A percentile compares a stretch with the other conserved stretches of the same genome.
Evolutionary conservation across 2,329 filamentous ascomycete species (phyloP).

Genomic region (Cercospora zeina): DNA sequence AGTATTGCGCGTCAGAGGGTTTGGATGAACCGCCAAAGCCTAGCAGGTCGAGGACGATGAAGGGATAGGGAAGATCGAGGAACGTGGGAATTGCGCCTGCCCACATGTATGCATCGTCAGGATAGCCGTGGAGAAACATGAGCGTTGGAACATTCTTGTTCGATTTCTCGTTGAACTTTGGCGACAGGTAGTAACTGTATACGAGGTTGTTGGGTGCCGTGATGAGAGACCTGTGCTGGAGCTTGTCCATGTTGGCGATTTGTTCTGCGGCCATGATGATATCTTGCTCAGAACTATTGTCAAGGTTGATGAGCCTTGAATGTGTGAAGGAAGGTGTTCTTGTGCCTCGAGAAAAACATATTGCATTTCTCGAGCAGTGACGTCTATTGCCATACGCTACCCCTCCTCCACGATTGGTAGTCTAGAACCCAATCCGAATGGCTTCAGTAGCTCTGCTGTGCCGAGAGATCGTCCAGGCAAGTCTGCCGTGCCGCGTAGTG

Average conservation of each 20-base stretch:
- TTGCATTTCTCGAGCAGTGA: slow-evolving; percentile 6
- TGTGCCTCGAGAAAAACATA: background rate
- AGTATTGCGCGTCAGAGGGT: slow-evolving; percentile 43
- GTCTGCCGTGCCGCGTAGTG: slow-evolving; percentile 7
- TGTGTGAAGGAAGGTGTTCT: background rate
- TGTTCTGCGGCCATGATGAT: slow-evolving; percentile 16
- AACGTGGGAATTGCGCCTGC: slow-evolving; percentile 36
- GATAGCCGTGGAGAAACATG: slow-evolving; percentile 53
- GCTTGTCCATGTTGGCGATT: slow-evolving; percentile 32
- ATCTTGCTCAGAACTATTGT: background rate
- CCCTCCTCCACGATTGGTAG: slow-evolving; percentile 12
- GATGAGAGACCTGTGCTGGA: slow-evolving; percentile 31
- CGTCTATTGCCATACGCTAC: slow-evolving; percentile 18
- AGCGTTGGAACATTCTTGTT: slow-evolving; percentile 39
- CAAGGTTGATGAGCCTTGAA: background rate
- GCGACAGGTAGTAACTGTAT: slow-evolving; percentile 37
- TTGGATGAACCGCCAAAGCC: slow-evolving; percentile 47
- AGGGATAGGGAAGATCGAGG: slow-evolving; percentile 32
- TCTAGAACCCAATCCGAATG: slow-evolving; percentile 11
- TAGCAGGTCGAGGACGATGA: slow-evolving; percentile 45
- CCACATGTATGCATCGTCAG: slow-evolving; percentile 53
- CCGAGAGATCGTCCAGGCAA: slow-evolving; percentile 7
- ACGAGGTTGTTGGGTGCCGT: slow-evolving; percentile 35
- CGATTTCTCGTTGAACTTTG: slow-evolving; percentile 31
- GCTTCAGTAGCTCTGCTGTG: background rate